Conservation (phyloP, 1,284 basidiomycete species). For the Tranzscheliella williamsii region DNA sequence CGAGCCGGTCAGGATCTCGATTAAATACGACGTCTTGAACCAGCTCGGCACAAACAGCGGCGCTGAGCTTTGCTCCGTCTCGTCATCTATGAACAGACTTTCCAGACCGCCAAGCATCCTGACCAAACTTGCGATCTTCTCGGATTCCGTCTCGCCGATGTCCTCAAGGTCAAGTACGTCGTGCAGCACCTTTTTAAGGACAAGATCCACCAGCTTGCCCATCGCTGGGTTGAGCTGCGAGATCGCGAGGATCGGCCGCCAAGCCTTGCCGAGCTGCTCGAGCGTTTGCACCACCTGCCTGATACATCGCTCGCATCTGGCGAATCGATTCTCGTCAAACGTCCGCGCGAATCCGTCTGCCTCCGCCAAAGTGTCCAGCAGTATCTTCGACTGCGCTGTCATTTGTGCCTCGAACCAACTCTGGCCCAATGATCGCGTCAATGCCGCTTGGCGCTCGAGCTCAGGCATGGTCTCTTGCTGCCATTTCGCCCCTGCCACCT, state of each 20-base stretch:
- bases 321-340: slow-evolving; percentile 74
- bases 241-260: slow-evolving; percentile 69
- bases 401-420: slow-evolving; percentile 48
- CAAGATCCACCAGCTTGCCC: slow-evolving; percentile 75
- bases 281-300: slow-evolving; percentile 72
- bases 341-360: slow-evolving; percentile 75
- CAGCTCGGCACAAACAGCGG: slow-evolving; percentile 53
- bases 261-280: slow-evolving; percentile 69
- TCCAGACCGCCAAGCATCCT: slow-evolving; percentile 75
- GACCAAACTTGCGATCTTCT: slow-evolving; percentile 78
- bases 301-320: slow-evolving; percentile 75
- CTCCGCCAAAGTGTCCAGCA: slow-evolving; percentile 67
- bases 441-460: slow-evolving; percentile 33
- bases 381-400: slow-evolving; percentile 62
- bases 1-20: slow-evolving; percentile 54
- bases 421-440: slow-evolving; percentile 33
- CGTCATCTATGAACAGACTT: slow-evolving; percentile 71
- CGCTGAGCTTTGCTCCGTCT: slow-evolving; percentile 60
- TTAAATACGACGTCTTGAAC: slow-evolving; percentile 58
- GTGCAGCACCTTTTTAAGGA: slow-evolving; percentile 71
- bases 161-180: slow-evolving; percentile 80
- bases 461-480: slow-evolving; percentile 7
- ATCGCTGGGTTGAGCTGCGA: slow-evolving; percentile 62
- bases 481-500: slow-evolving; percentile 12
- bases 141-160: slow-evolving; percentile 88